These are phyloP conservation scores for Murraya paniculata DNA, from an alignment of 345 rosid genomes.

Conservation along the genomic window DNA sequence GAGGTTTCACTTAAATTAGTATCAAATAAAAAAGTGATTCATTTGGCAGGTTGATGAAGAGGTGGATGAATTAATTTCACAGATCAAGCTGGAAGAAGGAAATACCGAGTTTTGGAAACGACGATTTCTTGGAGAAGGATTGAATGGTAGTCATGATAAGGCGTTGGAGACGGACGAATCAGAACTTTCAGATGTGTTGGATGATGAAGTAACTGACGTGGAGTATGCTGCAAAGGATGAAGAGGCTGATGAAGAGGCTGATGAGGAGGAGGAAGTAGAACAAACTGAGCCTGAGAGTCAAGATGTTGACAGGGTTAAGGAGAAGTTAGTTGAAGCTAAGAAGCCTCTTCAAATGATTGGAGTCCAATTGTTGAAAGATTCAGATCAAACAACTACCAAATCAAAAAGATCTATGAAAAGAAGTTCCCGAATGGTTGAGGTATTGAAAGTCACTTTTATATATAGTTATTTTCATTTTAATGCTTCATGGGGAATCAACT, in stretches of 20 bases:
- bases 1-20: not conserved
- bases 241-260: slow-evolving; percentile 54
- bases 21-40: not conserved
- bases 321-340: slow-evolving; percentile 78
- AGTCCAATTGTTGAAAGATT: slow-evolving; percentile 84
- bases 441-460: slow-evolving; percentile 13
- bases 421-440: slow-evolving; percentile 64
- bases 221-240: slow-evolving; percentile 54
- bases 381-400: slow-evolving; percentile 45
- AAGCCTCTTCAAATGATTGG: slow-evolving; percentile 92
- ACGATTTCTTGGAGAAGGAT: slow-evolving; percentile 86
- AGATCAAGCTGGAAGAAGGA: slow-evolving; percentile 89
- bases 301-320: slow-evolving; percentile 64
- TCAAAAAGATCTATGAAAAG: slow-evolving; percentile 69
- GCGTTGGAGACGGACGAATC: slow-evolving; percentile 39
- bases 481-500: not conserved
- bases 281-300: slow-evolving; percentile 62
- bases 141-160: slow-evolving; percentile 46
- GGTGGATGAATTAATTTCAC: slow-evolving; percentile 75
- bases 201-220: slow-evolving; percentile 46
- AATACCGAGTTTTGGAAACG: slow-evolving; percentile 96
- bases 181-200: slow-evolving; percentile 48
- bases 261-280: slow-evolving; percentile 61
- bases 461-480: not conserved
- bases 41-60: slow-evolving; percentile 75